Evolutionary conservation across 192 early-diverging fungal genomes (phyloP), one percentile per base, ranked within the genome.

Genomic region (Pilobolus umbonatus): DNA sequence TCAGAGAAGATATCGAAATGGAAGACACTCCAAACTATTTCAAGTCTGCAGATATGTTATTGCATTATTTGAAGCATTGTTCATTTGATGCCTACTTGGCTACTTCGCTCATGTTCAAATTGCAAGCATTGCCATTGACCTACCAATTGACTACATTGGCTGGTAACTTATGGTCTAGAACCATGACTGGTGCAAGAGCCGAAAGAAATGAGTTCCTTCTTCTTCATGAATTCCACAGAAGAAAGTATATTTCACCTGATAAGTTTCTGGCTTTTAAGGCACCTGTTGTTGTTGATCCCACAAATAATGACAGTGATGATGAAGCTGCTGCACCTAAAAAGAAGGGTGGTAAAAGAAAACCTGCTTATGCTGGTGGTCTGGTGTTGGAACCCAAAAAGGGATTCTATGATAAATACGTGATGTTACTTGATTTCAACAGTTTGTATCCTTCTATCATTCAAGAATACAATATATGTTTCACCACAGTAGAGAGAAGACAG

Each of bases 381-480:
- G 96, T 99, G 1, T 72, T 99, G 61, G 98, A 99, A 55, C 98
- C 98, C 32, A 95, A 96, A 67, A 92, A 88, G 55, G 96, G 98
- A 3, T 88, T 98, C 60, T 96, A 99, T 69, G 95, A 98, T 68
- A 88, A 89, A 34, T 99, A 78, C 67, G 92, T 99, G 4, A 68
- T 99, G 17, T 74, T 98, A 35, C 75, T 99, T 48, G 98, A 99
- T 80, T 99, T 99, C 72, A 98, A 98, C 84, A 91, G 88, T 78
- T 83, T 99, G 86, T 98, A 99, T 60, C 96, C 98, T 48, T 95
- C 95, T 22, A 99, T 99, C 51, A 98, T 99, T 65, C 98, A 98
- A 64, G 98, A 99, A 72, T 99, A 89, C 80, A 99, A 99, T 67
- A 93, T 99, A 54, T 98, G 95, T 73, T 99, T 99, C 61, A 99